Conservation (phyloP, 148 eudicot genomes). For the Rhododendron molle region DNA sequence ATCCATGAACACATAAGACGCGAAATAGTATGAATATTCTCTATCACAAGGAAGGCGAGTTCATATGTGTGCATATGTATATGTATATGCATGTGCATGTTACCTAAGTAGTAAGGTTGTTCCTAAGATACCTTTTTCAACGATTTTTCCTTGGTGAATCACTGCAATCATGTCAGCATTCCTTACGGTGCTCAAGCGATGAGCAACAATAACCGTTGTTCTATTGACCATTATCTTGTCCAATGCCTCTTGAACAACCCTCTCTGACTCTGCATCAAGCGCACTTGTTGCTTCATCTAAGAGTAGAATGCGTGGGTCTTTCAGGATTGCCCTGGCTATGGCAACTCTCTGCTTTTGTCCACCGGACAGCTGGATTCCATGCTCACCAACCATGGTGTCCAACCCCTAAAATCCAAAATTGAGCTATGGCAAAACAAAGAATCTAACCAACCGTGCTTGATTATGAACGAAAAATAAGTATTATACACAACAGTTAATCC, state of each 20-base stretch:
- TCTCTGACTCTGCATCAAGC: conserved; percentile 82
- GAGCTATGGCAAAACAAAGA: background rate
- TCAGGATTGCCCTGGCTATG: conserved; percentile 80
- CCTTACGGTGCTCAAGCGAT: conserved; percentile 73
- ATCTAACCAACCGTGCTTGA: background rate
- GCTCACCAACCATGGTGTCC: conserved; percentile 83
- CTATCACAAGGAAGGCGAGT: background rate
- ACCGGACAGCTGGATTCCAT: conserved; percentile 82
- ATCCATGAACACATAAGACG: background rate
- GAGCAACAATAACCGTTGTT: conserved; percentile 79
- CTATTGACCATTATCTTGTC: conserved; percentile 72
- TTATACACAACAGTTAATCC: background rate
- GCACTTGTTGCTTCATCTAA: conserved; percentile 95
- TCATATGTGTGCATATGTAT: too few species aligned
- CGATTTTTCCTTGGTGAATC: conserved; percentile 66
- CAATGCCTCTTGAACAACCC: conserved; percentile 77
- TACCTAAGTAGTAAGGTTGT: background rate
- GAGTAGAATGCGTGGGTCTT: conserved; percentile 73
- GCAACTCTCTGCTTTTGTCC: conserved; percentile 93
- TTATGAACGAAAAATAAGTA: background rate
- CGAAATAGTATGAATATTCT: background rate
- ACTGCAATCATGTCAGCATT: conserved; percentile 82
- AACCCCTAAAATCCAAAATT: conserved; percentile 40
- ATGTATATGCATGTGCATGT: too few species aligned
- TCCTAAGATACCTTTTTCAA: conserved; percentile 59